These are phyloP conservation scores for Kwoniella botswanensis DNA, from an alignment of 768 basidiomycete genomes.

Conservation along the genomic window DNA sequence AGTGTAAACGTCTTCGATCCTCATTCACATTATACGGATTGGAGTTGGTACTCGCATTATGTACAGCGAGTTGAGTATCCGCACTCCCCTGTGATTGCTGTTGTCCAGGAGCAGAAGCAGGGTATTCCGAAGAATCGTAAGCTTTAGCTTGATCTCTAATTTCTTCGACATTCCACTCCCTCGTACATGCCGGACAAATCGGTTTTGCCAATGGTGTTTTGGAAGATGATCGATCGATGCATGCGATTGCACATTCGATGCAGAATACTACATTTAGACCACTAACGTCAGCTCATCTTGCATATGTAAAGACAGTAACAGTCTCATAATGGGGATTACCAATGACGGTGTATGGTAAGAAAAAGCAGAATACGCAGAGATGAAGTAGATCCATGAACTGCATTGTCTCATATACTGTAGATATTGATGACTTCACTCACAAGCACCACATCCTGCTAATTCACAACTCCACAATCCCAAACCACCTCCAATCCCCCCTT, in stretches of 20 bases:
- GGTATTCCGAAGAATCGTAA: slow-evolving; percentile 6
- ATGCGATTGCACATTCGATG: slow-evolving; percentile 15
- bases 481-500: slow-evolving; percentile 25
- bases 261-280: slow-evolving; percentile 17
- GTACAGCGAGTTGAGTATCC: no score
- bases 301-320: no score
- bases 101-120: neutral
- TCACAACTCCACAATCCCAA: slow-evolving; percentile 23
- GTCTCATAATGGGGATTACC: no score
- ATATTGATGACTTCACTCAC: slow-evolving; percentile 14
- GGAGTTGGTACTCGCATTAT: no score
- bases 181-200: slow-evolving; percentile 24
- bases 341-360: no score
- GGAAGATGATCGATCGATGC: neutral
- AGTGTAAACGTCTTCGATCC: no score
- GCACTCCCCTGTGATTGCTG: no score
- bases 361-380: no score
- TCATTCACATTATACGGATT: no score
- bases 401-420: neutral
- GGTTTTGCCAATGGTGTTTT: neutral
- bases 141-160: slow-evolving; percentile 18
- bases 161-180: slow-evolving; percentile 5
- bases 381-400: no score
- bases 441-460: slow-evolving; percentile 15
- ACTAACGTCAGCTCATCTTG: neutral